These are phyloP conservation scores for Suillus subluteus DNA, from an alignment of 768 basidiomycete genomes.

Conservation along the genomic window DNA sequence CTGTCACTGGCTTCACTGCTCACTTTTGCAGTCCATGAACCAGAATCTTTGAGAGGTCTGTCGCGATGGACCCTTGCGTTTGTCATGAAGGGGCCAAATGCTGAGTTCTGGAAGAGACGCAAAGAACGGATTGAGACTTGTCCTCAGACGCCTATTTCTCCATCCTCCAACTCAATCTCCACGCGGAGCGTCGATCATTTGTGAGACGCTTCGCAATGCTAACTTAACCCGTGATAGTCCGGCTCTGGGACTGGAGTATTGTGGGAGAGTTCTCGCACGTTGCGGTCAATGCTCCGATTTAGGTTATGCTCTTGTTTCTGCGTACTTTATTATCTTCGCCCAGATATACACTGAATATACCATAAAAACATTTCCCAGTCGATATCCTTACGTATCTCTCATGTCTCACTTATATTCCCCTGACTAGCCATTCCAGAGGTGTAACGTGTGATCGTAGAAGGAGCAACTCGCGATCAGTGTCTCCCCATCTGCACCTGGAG, in stretches of 20 bases:
- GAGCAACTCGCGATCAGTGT: constrained; percentile 86
- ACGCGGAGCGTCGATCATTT: not conserved
- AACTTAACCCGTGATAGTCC: not conserved
- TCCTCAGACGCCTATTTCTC: constrained; percentile 16
- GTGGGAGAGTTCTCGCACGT: not conserved
- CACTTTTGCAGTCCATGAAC: constrained; percentile 63
- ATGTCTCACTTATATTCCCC: not conserved
- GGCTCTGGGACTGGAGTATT: not conserved
- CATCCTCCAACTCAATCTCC: constrained; percentile 3
- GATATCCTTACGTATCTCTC: not conserved
- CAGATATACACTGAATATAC: not conserved
- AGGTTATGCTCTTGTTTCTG: not conserved
- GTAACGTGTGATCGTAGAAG: constrained; percentile 90
- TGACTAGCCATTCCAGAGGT: constrained; percentile 73
- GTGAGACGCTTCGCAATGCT: not conserved
- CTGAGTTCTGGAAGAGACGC: constrained; percentile 53
- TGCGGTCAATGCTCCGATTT: not conserved
- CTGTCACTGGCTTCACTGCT: constrained; percentile 68
- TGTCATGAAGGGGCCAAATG: constrained; percentile 61
- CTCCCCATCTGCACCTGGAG: constrained; percentile 28
- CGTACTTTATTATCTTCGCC: not conserved
- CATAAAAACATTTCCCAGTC: not conserved
- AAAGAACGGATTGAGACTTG: constrained; percentile 20
- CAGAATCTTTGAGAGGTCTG: constrained; percentile 70
- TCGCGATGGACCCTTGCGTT: constrained; percentile 74